Evolutionary conservation across 352 stramenopile species (phyloP), one percentile per base, ranked within the genome.

Genomic region (Phytophthora ohioensis): DNA sequence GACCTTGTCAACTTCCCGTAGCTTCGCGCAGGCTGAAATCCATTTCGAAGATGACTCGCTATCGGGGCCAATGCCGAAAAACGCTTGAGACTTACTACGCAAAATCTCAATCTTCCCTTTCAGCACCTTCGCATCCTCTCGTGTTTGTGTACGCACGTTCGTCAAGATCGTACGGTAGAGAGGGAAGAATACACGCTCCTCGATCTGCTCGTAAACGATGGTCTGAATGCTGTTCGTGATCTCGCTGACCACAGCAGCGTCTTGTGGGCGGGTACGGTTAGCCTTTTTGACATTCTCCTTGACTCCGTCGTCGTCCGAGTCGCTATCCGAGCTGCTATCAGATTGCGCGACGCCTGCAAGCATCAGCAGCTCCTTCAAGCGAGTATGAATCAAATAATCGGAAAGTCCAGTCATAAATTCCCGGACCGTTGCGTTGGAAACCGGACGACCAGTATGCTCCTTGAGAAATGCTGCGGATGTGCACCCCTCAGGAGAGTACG

Each of bases 91-190:
- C 48, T 95, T 94, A 54, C 73, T 75, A 27, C 82, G 84, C 30
- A 96, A 48, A 36, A 96, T 79, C n/a, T 94, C 85, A 27, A 95
- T 92, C 69, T 94, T 94, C 10, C 87, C 81, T 38, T 89, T 83
- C 9, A 96, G 63, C 8, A 92, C 38, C 59, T 93, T 94, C 1
- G 86, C 77, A 43, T 96, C 89, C n/a, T 79, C 75, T 15, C 78
- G 75, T 2, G 82, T 89, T 54, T 88, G 79, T 32, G 72, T 60
- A 27, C 75, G 84, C 41, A 96, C 82, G 51, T 84, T 90, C 41
- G 88, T 77, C 55, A 90, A 75, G 46, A 96, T 87, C 11, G 57
- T 63, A 10, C 81, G 84, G 56, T 95, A 94, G 7, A 95, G 67
- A 32, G 89, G 87, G 60, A 89, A 93, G 32, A 94, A 91, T 11